A percentile compares a stretch with the other conserved stretches of the same genome.
phyloP scores from a whole-genome alignment of 2,329 filamentous ascomycete species.

The Neofusicoccum parvum region DNA sequence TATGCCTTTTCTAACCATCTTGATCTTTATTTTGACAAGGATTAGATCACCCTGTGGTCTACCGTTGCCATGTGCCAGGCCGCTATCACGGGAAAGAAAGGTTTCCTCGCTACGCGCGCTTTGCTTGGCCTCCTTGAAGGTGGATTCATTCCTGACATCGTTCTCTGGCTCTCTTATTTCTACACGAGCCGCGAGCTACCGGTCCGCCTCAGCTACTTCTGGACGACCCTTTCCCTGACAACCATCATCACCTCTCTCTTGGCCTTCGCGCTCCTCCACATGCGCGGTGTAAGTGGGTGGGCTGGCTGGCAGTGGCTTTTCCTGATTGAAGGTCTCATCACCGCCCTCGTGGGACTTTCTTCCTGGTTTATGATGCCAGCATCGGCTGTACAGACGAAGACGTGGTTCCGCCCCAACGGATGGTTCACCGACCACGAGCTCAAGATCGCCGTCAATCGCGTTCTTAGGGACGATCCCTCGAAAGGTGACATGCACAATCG shows the following conservation, averaged over 20 bases:
- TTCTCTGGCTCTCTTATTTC: slow-evolving; percentile 47
- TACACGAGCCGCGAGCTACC: slow-evolving; percentile 46
- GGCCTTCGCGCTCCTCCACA: slow-evolving; percentile 44
- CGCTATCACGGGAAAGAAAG: slow-evolving; percentile 34
- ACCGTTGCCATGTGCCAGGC: slow-evolving; percentile 41
- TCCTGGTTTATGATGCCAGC: slow-evolving; percentile 59
- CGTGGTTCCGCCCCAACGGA: slow-evolving; percentile 61
- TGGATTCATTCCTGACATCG: slow-evolving; percentile 39
- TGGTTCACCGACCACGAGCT: slow-evolving; percentile 66
- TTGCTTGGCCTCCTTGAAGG: slow-evolving; percentile 45
- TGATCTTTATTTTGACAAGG: neutral
- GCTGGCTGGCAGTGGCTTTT: slow-evolving; percentile 56
- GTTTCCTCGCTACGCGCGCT: slow-evolving; percentile 42
- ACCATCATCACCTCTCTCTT: slow-evolving; percentile 42
- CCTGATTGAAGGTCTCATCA: slow-evolving; percentile 60
- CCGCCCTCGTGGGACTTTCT: slow-evolving; percentile 54
- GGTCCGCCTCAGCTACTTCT: slow-evolving; percentile 46
- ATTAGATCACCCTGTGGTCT: slow-evolving; percentile 36
- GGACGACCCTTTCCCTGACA: slow-evolving; percentile 42
- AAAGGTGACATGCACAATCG: slow-evolving; percentile 56
- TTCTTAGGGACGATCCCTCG: slow-evolving; percentile 61
- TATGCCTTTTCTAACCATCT: too few species aligned
- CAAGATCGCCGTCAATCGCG: slow-evolving; percentile 63
- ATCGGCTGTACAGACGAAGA: slow-evolving; percentile 51
- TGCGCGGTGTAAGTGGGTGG: slow-evolving; percentile 45